A percentile compares a stretch with the other conserved stretches of the same genome.
Evolutionary conservation across 1,284 basidiomycete genomes (phyloP).

Genomic region (Ganoderma multipileum): DNA sequence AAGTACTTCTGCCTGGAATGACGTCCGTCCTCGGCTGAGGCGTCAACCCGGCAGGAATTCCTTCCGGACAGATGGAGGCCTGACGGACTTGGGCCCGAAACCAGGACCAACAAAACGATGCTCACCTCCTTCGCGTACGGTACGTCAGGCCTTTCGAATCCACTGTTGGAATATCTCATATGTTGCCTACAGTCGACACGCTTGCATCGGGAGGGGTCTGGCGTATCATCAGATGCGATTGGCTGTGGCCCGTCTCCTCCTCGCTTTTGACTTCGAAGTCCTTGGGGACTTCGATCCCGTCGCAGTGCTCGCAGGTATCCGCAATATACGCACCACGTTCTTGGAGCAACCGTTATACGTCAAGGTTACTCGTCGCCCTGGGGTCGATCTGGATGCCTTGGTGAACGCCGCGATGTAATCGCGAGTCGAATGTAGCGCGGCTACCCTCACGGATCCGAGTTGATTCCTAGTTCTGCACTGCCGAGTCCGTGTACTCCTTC

Average conservation of each 20-base stretch:
- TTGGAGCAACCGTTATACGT: conserved; percentile 24
- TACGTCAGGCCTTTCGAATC: conserved; percentile 1
- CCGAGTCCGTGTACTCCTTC: too few species aligned
- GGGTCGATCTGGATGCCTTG: conserved; percentile 1
- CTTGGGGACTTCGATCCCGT: conserved; percentile 16
- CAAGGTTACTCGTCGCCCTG: neutral
- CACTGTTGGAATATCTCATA: neutral
- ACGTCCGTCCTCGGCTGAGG: neutral
- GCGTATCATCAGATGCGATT: conserved; percentile 36
- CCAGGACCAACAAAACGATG: conserved; percentile 24
- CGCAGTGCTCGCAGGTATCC: conserved; percentile 24
- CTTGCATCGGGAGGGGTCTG: conserved; percentile 30
- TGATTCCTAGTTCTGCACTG: too few species aligned
- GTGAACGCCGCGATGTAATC: neutral
- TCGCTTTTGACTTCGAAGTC: conserved; percentile 30
- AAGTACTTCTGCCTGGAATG: neutral
- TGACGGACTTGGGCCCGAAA: conserved; percentile 23
- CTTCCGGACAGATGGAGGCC: conserved; percentile 36
- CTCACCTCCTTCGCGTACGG: conserved; percentile 34
- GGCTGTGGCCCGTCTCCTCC: conserved; percentile 26
- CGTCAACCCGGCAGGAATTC: conserved; percentile 23
- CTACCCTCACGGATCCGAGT: too few species aligned
- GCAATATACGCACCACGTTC: conserved; percentile 30
- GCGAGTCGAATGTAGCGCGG: too few species aligned
- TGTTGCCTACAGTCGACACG: neutral